Evolutionary conservation across 2,329 filamentous ascomycete genomes (phyloP).

Genomic region (Lojkania enalia): DNA sequence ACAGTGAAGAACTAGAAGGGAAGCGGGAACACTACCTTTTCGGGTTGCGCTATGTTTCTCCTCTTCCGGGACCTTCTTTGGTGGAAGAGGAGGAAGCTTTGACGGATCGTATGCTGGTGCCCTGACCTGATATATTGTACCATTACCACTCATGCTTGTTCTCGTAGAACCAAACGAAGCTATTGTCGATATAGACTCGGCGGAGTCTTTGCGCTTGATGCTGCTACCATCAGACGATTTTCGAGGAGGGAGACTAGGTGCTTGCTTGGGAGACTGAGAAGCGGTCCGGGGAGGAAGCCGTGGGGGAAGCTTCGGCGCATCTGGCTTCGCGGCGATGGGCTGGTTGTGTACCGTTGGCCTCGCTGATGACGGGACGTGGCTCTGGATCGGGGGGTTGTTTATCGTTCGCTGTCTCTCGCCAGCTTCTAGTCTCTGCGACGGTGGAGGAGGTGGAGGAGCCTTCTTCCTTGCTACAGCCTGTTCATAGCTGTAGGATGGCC

Average conservation of each 20-base stretch:
- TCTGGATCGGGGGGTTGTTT: constrained; percentile 47
- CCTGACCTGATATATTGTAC: constrained; percentile 47
- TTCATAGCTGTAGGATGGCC: constrained; percentile 43
- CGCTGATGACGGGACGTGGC: constrained; percentile 38
- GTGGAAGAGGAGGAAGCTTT: constrained; percentile 58
- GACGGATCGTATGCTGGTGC: constrained; percentile 62
- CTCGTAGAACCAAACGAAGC: constrained; percentile 52
- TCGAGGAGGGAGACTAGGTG: constrained; percentile 51
- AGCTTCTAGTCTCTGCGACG: constrained; percentile 39
- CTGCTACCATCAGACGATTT: constrained; percentile 47
- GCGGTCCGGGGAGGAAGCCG: constrained; percentile 54
- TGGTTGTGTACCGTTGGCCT: constrained; percentile 46
- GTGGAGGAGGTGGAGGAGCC: constrained; percentile 44
- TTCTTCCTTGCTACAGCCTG: constrained; percentile 37
- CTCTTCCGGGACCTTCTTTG: constrained; percentile 51
- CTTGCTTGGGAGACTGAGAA: constrained; percentile 16
- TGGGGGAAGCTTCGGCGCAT: constrained; percentile 34
- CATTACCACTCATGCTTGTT: constrained; percentile 43
- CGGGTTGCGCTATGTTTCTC: constrained; percentile 44
- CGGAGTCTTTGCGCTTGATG: constrained; percentile 36
- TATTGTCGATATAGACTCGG: constrained; percentile 58
- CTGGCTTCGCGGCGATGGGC: constrained; percentile 31
- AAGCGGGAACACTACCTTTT: no score
- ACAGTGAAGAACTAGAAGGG: no score
- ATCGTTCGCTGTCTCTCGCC: constrained; percentile 39